Conservation (phyloP, 1,284 basidiomycete genomes). For the Fistulinella cinereoalba region DNA sequence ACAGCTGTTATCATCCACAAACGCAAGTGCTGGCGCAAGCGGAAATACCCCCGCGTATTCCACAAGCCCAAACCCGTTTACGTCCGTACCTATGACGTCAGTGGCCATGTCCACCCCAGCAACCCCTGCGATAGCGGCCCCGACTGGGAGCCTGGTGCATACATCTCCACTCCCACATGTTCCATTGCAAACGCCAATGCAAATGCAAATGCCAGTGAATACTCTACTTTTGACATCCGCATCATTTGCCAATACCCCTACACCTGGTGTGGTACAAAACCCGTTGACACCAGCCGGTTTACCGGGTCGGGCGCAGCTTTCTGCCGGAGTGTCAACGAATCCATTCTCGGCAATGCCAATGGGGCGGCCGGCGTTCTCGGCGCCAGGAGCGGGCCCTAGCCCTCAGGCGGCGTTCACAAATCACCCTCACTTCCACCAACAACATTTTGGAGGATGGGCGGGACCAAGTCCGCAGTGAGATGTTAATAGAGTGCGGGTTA, state of each 20-base stretch:
- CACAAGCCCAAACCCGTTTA: conserved; percentile 17
- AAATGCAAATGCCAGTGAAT: neutral
- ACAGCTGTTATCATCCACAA: neutral
- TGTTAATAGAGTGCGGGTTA: no score
- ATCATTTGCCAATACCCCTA: neutral
- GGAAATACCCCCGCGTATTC: conserved; percentile 5
- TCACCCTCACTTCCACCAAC: conserved; percentile 19
- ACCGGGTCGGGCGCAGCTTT: conserved; percentile 7
- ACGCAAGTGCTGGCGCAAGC: neutral
- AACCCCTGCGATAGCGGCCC: conserved; percentile 5
- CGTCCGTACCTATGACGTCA: conserved; percentile 1
- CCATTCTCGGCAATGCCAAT: conserved; percentile 20
- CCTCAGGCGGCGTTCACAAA: conserved; percentile 12
- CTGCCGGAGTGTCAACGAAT: conserved; percentile 7
- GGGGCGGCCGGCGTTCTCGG: conserved; percentile 2
- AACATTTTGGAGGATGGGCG: conserved; percentile 20
- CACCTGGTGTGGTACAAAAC: conserved; percentile 3
- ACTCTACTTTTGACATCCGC: conserved; percentile 12
- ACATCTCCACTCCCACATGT: conserved; percentile 3
- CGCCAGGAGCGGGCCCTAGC: neutral
- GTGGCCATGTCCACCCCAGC: conserved; percentile 13
- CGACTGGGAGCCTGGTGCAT: conserved; percentile 11
- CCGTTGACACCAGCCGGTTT: conserved; percentile 4
- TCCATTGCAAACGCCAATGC: conserved; percentile 3
- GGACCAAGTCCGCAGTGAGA: no score